Evolutionary conservation across 192 early-diverging fungal genomes (phyloP), one percentile per base, ranked within the genome.

Genomic region (Mortierella hygrophila): DNA sequence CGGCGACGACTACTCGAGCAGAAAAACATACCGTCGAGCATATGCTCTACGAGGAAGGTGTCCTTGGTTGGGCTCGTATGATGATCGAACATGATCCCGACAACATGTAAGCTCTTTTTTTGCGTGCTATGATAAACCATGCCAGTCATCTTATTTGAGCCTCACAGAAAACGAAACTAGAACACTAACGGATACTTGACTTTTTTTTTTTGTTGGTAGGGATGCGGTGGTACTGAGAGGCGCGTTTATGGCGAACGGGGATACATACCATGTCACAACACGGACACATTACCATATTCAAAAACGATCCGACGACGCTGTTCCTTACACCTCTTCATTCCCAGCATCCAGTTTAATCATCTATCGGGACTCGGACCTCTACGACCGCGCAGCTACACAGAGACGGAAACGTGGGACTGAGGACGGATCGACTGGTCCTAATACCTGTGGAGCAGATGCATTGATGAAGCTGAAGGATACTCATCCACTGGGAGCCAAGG

Each of bases 301-400:
- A 20, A 92, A 91, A 69, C 85, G 91, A 9, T 76, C 85, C 0
- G 90, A 85, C 11, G 95, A 96, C 79, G 88, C 92, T 77, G 44
- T 79, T 16, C 85, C 88, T 75, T 80, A 74, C 75, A 84, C 52
- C 49, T 69, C 83, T 73, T 70, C 75, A 63, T 46, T 54, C 5
- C 1, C 42, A 49, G 77, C 42, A 68, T 49, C 79, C 32, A 54
- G 47, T 21, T 90, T 94, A 78, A 85, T 94, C 37, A 90, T 94
- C 29, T 95, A 93, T 82, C 91, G 93, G 18, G 91, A 93, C 70
- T 92, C 93, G 0, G 93, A 95, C 74, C 80, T 91, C 0, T 79
- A 91, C 6, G 41, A 80, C 15, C 87, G 82, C 68, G 42, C 73
- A 15, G 80, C 26, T 3, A 74, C 32, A 44, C 44, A 60, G 18